Percentiles rank a stretch among this genome's conserved stretches.
phyloP scores from a whole-genome alignment of 2,329 filamentous ascomycete genomes.

The Coniella lustricola region DNA sequence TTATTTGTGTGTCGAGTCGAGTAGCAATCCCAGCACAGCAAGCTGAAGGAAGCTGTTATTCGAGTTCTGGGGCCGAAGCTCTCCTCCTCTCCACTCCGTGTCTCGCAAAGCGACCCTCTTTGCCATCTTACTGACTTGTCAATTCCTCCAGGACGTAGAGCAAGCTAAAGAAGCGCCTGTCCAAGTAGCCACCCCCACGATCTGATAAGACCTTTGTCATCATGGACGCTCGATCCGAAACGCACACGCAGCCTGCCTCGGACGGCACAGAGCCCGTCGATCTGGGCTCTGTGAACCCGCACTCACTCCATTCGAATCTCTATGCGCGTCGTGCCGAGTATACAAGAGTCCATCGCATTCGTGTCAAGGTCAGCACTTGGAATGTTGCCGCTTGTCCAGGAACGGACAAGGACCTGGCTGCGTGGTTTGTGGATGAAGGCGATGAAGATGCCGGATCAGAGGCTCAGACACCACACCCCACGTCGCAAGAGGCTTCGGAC shows the following conservation, averaged over 20 bases:
- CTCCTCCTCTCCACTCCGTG: no score
- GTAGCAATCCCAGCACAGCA: no score
- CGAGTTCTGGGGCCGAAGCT: no score
- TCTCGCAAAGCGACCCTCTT: no score
- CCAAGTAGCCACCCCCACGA: no score
- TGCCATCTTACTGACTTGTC: no score
- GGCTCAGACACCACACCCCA: constrained; percentile 17
- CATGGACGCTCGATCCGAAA: no score
- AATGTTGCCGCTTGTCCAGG: constrained; percentile 83
- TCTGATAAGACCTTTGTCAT: no score
- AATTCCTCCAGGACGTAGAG: no score
- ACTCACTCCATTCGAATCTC: constrained; percentile 58
- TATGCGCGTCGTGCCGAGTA: constrained; percentile 73
- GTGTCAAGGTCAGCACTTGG: constrained; percentile 90
- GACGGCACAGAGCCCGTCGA: constrained; percentile 13
- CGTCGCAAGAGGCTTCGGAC: constrained; percentile 23
- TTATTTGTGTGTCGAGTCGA: no score
- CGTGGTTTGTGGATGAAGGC: constrained; percentile 79
- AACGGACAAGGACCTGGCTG: constrained; percentile 78
- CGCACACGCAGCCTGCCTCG: constrained; percentile 3
- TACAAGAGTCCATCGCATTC: constrained; percentile 63
- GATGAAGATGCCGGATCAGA: constrained; percentile 54
- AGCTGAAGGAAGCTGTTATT: no score
- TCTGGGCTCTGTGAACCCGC: constrained; percentile 35
- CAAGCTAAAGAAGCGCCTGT: no score